A percentile compares a stretch with the other conserved stretches of the same genome.
phyloP scores from a whole-genome alignment of 2,329 filamentous ascomycete genomes.

The Apiospora hydei region DNA sequence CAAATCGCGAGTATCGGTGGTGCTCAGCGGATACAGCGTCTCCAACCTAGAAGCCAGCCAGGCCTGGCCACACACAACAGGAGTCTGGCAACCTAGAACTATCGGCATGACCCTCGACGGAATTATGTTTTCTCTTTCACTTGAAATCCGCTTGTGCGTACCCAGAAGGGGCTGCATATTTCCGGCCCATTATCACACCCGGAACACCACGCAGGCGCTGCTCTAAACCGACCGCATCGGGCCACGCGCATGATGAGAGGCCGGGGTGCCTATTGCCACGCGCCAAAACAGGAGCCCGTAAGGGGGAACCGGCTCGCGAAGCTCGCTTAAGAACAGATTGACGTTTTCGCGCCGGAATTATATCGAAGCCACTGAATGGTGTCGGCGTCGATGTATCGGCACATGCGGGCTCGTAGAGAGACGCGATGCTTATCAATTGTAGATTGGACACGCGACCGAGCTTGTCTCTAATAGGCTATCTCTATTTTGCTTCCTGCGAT shows the following conservation, averaged over 20 bases:
- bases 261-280: neutral
- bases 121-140: neutral
- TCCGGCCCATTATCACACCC: neutral
- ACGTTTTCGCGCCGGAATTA: neutral
- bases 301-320: neutral
- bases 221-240: neutral
- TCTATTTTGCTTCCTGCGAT: neutral
- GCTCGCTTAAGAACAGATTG: neutral
- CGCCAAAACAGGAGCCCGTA: neutral
- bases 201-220: neutral
- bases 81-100: neutral
- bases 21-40: neutral
- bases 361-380: neutral
- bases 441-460: neutral
- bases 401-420: neutral
- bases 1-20: neutral
- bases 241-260: neutral
- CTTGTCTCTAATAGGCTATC: neutral
- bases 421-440: neutral
- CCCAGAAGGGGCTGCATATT: neutral
- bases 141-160: neutral
- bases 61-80: neutral
- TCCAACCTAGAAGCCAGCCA: neutral
- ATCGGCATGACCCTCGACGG: neutral
- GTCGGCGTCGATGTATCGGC: neutral